Conservation (phyloP, 2,329 filamentous ascomycete genomes). For the Aspergillus sp. region DNA sequence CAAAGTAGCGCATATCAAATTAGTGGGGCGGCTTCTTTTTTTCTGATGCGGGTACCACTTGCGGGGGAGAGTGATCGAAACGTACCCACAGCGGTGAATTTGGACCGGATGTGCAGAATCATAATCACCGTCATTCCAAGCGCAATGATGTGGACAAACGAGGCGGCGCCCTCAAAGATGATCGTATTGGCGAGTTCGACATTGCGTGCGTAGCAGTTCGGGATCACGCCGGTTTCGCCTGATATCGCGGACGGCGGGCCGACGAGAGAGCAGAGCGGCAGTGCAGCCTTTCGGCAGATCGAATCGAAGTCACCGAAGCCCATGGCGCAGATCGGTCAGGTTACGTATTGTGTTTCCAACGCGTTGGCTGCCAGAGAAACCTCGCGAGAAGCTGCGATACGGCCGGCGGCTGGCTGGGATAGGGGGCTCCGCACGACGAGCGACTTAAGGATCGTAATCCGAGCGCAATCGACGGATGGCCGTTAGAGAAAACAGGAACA, state of each 20-base stretch:
- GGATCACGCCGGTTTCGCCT: constrained; percentile 78
- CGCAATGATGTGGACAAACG: constrained; percentile 89
- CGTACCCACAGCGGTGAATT: constrained; percentile 96
- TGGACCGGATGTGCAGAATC: constrained; percentile 94
- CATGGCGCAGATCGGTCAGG: constrained; percentile 44
- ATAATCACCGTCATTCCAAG: constrained; percentile 94
- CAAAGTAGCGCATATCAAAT: constrained; percentile 3
- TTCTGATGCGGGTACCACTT: no score
- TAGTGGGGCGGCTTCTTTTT: neutral
- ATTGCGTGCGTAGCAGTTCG: constrained; percentile 89
- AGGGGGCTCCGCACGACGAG: constrained; percentile 14
- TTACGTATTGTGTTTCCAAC: neutral
- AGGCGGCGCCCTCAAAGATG: constrained; percentile 92
- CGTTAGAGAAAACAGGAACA: constrained; percentile 4
- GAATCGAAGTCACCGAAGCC: constrained; percentile 88
- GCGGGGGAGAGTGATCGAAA: constrained; percentile 10
- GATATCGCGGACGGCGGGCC: constrained; percentile 68
- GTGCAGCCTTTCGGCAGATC: constrained; percentile 81
- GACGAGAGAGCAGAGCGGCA: constrained; percentile 86
- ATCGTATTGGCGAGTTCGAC: constrained; percentile 97
- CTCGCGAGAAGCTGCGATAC: neutral
- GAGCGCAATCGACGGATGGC: neutral
- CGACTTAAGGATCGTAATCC: constrained; percentile 1
- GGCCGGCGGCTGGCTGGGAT: neutral
- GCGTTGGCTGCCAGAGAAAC: neutral